Percentiles rank a stretch among this genome's conserved stretches.
phyloP scores from a whole-genome alignment of 495 filamentous ascomycete species.

The Penicillium atrosanguineum region DNA sequence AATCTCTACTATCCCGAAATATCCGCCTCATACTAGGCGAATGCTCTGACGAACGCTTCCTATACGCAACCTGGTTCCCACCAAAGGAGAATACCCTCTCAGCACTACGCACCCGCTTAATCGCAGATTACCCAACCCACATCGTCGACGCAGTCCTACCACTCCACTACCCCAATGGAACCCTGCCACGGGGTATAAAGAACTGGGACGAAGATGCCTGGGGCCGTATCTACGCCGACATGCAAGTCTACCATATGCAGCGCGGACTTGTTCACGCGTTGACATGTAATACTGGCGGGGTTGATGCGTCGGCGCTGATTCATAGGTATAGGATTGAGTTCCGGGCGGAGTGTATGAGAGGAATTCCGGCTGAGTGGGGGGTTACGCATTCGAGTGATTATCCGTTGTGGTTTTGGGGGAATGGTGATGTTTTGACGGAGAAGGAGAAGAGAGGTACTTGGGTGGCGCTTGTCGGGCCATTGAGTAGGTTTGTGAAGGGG shows the following conservation, averaged over 20 bases:
- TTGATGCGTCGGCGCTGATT: slow-evolving; percentile 28
- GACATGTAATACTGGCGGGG: slow-evolving; percentile 18
- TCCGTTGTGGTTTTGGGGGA: slow-evolving; percentile 57
- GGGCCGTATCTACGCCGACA: slow-evolving; percentile 55
- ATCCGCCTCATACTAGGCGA: slow-evolving; percentile 55
- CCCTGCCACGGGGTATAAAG: slow-evolving; percentile 25
- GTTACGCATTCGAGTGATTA: slow-evolving; percentile 57
- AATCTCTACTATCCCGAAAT: slow-evolving; percentile 36
- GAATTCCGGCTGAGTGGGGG: slow-evolving; percentile 48
- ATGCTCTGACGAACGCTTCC: slow-evolving; percentile 51
- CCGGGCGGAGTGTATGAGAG: slow-evolving; percentile 40
- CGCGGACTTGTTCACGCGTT: slow-evolving; percentile 39
- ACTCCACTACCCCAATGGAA: slow-evolving; percentile 41
- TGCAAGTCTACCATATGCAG: slow-evolving; percentile 52
- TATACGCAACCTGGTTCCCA: slow-evolving; percentile 47
- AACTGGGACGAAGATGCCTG: slow-evolving; percentile 48
- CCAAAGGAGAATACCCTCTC: slow-evolving; percentile 35
- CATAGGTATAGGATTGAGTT: slow-evolving; percentile 52
- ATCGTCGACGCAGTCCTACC: slow-evolving; percentile 42
- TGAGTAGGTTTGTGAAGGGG: slow-evolving; percentile 41
- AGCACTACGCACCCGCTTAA: slow-evolving; percentile 43
- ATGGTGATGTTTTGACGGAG: slow-evolving; percentile 36
- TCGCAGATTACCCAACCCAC: slow-evolving; percentile 50
- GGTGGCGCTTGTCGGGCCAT: slow-evolving; percentile 40
- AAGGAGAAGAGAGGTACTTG: slow-evolving; percentile 42